phyloP scores from a whole-genome alignment of 345 rosid species.

The Orychophragmus violaceus region DNA sequence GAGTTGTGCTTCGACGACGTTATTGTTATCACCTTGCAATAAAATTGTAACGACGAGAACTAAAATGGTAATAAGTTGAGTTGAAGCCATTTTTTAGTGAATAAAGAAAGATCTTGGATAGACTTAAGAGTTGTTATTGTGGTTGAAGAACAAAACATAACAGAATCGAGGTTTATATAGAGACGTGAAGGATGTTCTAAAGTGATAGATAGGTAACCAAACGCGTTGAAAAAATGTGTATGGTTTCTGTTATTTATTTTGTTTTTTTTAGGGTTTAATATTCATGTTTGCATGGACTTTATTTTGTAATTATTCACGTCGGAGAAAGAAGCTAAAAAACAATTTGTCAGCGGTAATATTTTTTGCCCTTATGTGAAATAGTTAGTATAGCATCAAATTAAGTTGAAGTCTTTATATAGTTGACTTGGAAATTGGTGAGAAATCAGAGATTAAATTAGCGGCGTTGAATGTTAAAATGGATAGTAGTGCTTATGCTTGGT shows the following conservation, averaged over 20 bases:
- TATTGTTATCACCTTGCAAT: conserved; percentile 23
- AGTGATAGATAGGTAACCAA: conserved; percentile 49
- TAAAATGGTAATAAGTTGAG: conserved; percentile 18
- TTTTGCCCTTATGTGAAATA: background rate
- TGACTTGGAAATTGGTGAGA: background rate
- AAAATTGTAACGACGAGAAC: conserved; percentile 30
- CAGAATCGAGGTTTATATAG: conserved; percentile 41
- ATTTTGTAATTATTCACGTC: background rate
- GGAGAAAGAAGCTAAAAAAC: background rate
- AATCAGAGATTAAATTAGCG: background rate
- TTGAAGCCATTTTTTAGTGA: conserved; percentile 28
- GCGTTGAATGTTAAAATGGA: background rate
- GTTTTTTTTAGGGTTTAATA: background rate
- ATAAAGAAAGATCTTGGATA: background rate
- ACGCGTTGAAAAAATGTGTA: conserved; percentile 41
- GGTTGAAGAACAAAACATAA: background rate
- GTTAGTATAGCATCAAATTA: background rate
- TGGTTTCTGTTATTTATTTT: conserved; percentile 1
- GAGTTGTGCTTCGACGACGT: conserved; percentile 55
- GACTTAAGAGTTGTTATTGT: conserved; percentile 10
- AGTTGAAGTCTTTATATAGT: background rate
- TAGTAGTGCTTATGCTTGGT: background rate
- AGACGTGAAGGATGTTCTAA: conserved; percentile 19
- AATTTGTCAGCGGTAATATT: background rate
- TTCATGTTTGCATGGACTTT: conserved; percentile 6